Evolutionary conservation across 495 filamentous ascomycete genomes (phyloP).

Genomic region (Penicillium robsamsonii): DNA sequence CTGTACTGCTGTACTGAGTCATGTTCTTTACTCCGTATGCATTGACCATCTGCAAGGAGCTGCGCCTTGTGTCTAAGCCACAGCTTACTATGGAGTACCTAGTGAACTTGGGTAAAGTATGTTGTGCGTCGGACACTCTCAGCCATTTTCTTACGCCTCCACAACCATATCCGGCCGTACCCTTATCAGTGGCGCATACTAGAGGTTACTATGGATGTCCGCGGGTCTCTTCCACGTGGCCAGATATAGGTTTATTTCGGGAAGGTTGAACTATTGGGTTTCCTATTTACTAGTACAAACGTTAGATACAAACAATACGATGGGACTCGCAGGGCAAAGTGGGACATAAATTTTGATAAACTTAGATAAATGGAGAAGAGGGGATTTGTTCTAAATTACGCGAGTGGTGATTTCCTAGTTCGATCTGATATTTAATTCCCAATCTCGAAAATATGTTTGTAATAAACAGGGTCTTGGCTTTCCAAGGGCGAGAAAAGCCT

Average conservation of each 20-base stretch:
- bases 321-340: neutral
- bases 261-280: neutral
- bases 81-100: neutral
- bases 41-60: neutral
- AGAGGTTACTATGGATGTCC: neutral
- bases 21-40: neutral
- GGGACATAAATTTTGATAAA: neutral
- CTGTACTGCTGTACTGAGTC: neutral
- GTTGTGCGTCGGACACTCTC: neutral
- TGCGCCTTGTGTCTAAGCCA: neutral
- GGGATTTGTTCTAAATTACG: neutral
- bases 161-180: constrained; percentile 8
- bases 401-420: neutral
- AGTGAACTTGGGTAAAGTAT: neutral
- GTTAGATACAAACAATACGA: neutral
- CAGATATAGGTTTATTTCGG: constrained; percentile 3
- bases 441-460: neutral
- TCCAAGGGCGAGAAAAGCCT: neutral
- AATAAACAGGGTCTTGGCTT: neutral
- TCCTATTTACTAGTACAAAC: neutral
- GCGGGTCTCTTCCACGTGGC: neutral
- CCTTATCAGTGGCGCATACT: neutral
- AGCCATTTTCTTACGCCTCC: constrained; percentile 1
- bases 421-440: neutral
- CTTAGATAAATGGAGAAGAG: constrained; percentile 1